Percentiles rank a stretch among this genome's conserved stretches.
These are phyloP conservation scores for Aspergillus kassunensis DNA, from an alignment of 495 filamentous ascomycete species.

Conservation along the genomic window DNA sequence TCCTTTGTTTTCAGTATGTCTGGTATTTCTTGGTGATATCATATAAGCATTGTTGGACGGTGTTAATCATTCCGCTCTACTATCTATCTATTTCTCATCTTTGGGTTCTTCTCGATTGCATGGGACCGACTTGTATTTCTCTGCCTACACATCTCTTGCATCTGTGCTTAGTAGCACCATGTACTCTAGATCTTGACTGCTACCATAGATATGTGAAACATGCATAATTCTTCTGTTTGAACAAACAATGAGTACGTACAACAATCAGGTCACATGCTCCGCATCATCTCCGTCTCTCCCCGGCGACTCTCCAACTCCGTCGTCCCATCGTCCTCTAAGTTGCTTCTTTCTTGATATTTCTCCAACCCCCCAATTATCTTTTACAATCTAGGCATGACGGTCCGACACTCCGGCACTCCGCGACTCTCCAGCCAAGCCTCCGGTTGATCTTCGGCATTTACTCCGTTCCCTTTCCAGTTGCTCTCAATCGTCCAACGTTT, in stretches of 20 bases:
- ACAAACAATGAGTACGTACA: too few relatives aligned
- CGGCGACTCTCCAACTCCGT: neutral
- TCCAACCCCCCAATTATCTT: neutral
- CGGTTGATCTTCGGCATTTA: constrained; percentile 16
- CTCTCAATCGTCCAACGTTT: neutral
- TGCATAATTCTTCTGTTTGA: too few relatives aligned
- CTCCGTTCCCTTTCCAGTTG: constrained; percentile 12
- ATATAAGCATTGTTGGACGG: constrained; percentile 21
- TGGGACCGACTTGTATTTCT: constrained; percentile 9
- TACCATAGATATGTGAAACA: too few relatives aligned
- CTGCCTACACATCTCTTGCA: neutral
- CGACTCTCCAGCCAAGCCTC: constrained; percentile 6
- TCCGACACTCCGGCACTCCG: constrained; percentile 17
- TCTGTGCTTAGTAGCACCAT: neutral
- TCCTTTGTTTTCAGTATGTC: constrained; percentile 8
- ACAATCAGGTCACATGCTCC: too few relatives aligned
- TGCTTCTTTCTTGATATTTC: neutral
- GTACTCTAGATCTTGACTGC: too few relatives aligned
- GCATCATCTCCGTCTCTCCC: neutral
- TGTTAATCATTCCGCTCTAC: constrained; percentile 15
- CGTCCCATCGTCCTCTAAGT: neutral
- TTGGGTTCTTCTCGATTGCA: neutral
- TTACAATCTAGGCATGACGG: constrained; percentile 15
- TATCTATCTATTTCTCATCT: neutral
- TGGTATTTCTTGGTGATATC: constrained; percentile 15